These are phyloP conservation scores for Ophiosphaerella narmari DNA, from an alignment of 2,329 filamentous ascomycete species.

Conservation along the genomic window DNA sequence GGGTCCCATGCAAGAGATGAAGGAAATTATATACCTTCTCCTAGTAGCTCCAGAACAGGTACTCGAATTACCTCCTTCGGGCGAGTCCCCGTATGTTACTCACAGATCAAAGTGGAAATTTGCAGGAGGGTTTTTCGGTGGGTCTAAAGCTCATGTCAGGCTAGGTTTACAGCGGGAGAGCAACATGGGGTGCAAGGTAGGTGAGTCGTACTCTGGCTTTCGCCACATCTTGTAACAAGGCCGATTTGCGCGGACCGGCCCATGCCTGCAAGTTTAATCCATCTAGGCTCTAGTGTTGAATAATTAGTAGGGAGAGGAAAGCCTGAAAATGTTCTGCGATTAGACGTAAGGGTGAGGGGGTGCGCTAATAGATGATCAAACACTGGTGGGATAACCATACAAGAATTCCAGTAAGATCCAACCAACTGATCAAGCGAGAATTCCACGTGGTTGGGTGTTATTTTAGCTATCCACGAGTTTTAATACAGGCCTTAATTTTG, in stretches of 20 bases:
- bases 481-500: neutral
- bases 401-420: conserved; percentile 9
- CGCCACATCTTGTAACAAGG: neutral
- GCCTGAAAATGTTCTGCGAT: conserved; percentile 16
- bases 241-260: conserved; percentile 6
- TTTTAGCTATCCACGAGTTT: neutral
- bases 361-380: conserved; percentile 40
- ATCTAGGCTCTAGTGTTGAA: conserved; percentile 21
- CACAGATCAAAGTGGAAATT: conserved; percentile 26
- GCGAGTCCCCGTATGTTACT: conserved; percentile 12
- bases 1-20: conserved; percentile 12
- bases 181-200: neutral
- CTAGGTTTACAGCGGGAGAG: conserved; percentile 12
- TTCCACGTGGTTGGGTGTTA: neutral
- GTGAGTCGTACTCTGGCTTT: neutral
- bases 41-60: conserved; percentile 12
- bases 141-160: conserved; percentile 23
- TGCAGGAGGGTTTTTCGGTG: conserved; percentile 26
- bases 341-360: conserved; percentile 12
- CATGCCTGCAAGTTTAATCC: conserved; percentile 4
- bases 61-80: conserved; percentile 21
- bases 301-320: conserved; percentile 1
- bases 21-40: conserved; percentile 3
- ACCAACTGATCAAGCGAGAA: neutral
- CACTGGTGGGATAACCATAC: conserved; percentile 31